Evolutionary conservation across 225 moss, liverwort and hornwort genomes (phyloP), one percentile per base, ranked within the genome.

Genomic region (Pseudoscleropodium purum): DNA sequence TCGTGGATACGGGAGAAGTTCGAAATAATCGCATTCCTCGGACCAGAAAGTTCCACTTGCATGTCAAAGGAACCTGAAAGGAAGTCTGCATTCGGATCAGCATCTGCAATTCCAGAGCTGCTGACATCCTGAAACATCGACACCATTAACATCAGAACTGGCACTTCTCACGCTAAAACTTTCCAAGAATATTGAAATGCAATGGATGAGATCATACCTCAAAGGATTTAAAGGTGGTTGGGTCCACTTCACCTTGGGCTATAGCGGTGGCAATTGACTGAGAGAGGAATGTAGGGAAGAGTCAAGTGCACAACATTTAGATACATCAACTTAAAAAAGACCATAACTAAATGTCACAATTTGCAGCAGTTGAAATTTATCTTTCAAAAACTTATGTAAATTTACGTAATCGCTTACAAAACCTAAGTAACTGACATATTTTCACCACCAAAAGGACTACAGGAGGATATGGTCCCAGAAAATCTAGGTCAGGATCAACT

Each of bases 381-480:
- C 45, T 45, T 60, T 65, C 63, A 14, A 84, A 89, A 64, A 65
- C 31, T 83, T 25, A 89, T n/a, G 57, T 27, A 51, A 61, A 80
- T 30, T 49, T 29, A 60, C 29, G 29, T 29, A 60, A 19, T 24
- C 43, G 76, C 62, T 79, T 8, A 34, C 62, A 74, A 70, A 85
- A 27, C 37, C 49, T 64, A 72, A 68, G 67, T 81, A 89, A 80
- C 47, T 81, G 54, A 86, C 24, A 77, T 84, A 43, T n/a, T 41
- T 85, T n/a, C 41, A 66, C 63, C 78, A 85, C 33, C 92, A 82
- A 34, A 62, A 82, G 33, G 88, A 87, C 83, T 18, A 63, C 72
- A 86, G 90, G 75, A 96, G 99, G 97, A 97, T 99, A 99, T 99
- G 96, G 99, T 93, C 99, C 99, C 76, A 99, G 88, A 86, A 97